phyloP scores from a whole-genome alignment of 2,329 filamentous ascomycete genomes.

The Fusarium tupiense region DNA sequence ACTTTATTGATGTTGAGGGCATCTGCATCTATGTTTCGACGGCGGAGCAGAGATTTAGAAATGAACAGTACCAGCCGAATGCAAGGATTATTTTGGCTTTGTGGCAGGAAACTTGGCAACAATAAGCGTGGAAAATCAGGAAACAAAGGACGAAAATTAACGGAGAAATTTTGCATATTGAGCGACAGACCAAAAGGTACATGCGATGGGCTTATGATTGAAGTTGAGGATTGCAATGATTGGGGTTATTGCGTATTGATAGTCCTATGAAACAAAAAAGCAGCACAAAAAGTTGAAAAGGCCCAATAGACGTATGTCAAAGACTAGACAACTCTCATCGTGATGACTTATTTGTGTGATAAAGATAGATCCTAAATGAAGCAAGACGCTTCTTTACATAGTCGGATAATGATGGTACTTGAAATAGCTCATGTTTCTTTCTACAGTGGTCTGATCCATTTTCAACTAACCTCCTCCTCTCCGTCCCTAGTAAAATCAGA shows the following conservation, averaged over 20 bases:
- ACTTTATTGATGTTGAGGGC: neutral
- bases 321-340: neutral
- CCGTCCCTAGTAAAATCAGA: neutral
- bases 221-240: neutral
- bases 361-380: neutral
- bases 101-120: neutral
- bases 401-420: neutral
- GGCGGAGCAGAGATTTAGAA: neutral
- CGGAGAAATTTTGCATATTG: neutral
- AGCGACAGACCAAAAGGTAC: neutral
- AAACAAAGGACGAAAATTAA: neutral
- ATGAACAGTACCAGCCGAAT: neutral
- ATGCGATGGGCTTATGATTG: neutral
- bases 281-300: slow-evolving; percentile 13
- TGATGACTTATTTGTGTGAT: neutral
- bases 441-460: slow-evolving; percentile 24
- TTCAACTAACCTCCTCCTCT: slow-evolving; percentile 3
- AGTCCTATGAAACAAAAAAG: slow-evolving; percentile 2
- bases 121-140: neutral
- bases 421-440: slow-evolving; percentile 24
- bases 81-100: neutral
- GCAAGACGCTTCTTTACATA: neutral
- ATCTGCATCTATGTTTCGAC: neutral
- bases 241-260: neutral
- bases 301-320: neutral